Percentiles rank a stretch among this genome's conserved stretches.
Evolutionary conservation across 2,329 filamentous ascomycete species (phyloP).

Genomic region (Pezicula neosporulosa): DNA sequence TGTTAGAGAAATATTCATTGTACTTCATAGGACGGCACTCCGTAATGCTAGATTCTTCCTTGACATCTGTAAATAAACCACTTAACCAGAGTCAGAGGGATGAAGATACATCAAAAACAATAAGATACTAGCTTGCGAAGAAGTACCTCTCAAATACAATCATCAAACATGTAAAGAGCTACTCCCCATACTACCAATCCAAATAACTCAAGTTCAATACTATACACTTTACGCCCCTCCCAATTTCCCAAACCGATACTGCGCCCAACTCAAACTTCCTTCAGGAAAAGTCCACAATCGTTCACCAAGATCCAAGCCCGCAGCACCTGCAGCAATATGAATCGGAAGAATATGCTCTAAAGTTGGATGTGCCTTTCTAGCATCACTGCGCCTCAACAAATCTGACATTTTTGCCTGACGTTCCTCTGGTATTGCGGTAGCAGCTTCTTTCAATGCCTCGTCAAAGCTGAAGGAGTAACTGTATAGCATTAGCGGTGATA

Average conservation of each 20-base stretch:
- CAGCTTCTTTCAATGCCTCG: slow-evolving; percentile 50
- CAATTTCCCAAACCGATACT: slow-evolving; percentile 39
- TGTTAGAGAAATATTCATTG: no score
- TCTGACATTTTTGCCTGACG: slow-evolving; percentile 34
- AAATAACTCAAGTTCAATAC: no score
- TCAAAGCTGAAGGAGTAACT: slow-evolving; percentile 46
- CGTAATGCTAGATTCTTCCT: no score
- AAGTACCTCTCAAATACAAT: no score
- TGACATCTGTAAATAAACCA: no score
- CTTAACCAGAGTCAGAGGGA: no score
- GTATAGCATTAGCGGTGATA: slow-evolving; percentile 7
- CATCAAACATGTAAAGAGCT: no score
- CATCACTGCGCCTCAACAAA: slow-evolving; percentile 45
- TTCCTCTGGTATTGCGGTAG: slow-evolving; percentile 10
- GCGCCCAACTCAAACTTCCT: slow-evolving; percentile 49
- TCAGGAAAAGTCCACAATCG: slow-evolving; percentile 41
- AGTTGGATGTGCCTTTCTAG: slow-evolving; percentile 54
- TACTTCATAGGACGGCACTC: no score
- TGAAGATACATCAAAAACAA: no score
- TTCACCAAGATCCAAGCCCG: slow-evolving; percentile 39
- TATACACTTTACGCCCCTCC: slow-evolving; percentile 40
- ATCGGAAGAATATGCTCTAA: slow-evolving; percentile 59
- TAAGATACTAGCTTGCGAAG: no score
- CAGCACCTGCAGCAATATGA: slow-evolving; percentile 49
- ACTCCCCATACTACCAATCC: no score